phyloP scores from a whole-genome alignment of 2,329 filamentous ascomycete genomes.

The Pseudogymnoascus sp. region DNA sequence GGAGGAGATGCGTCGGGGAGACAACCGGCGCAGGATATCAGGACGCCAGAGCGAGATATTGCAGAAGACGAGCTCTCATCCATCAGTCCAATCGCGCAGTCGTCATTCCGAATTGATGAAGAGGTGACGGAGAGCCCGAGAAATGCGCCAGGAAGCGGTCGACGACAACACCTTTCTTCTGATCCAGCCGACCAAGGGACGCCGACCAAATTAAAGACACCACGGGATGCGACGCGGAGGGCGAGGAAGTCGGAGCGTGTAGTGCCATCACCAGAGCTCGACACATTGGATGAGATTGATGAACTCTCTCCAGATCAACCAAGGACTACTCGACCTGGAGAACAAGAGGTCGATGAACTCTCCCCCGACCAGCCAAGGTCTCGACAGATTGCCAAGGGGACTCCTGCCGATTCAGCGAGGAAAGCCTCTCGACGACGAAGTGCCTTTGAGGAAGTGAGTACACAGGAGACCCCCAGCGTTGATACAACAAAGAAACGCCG shows the following conservation, averaged over 20 bases:
- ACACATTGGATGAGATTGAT: constrained; percentile 20
- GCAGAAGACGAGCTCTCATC: constrained; percentile 13
- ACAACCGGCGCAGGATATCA: neutral
- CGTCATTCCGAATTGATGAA: constrained; percentile 24
- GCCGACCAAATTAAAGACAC: constrained; percentile 30
- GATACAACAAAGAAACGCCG: constrained; percentile 4
- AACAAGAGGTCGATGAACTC: constrained; percentile 16
- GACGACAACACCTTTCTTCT: constrained; percentile 26
- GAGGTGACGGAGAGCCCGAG: constrained; percentile 48
- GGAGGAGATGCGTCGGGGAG: constrained; percentile 12
- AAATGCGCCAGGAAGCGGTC: constrained; percentile 50
- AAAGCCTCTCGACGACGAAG: constrained; percentile 35
- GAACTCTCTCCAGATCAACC: constrained; percentile 28
- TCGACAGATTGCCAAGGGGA: constrained; percentile 37
- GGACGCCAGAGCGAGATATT: constrained; percentile 20
- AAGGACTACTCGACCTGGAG: constrained; percentile 19
- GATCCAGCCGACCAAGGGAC: constrained; percentile 20
- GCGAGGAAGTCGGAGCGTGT: neutral
- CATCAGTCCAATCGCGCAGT: neutral
- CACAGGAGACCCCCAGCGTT: neutral
- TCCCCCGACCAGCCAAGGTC: neutral
- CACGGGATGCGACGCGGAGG: constrained; percentile 33
- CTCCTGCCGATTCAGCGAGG: constrained; percentile 38
- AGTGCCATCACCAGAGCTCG: constrained; percentile 9
- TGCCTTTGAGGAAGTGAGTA: constrained; percentile 13